phyloP scores from a whole-genome alignment of 2,329 filamentous ascomycete genomes.

The Ilyonectria mors-panacis region DNA sequence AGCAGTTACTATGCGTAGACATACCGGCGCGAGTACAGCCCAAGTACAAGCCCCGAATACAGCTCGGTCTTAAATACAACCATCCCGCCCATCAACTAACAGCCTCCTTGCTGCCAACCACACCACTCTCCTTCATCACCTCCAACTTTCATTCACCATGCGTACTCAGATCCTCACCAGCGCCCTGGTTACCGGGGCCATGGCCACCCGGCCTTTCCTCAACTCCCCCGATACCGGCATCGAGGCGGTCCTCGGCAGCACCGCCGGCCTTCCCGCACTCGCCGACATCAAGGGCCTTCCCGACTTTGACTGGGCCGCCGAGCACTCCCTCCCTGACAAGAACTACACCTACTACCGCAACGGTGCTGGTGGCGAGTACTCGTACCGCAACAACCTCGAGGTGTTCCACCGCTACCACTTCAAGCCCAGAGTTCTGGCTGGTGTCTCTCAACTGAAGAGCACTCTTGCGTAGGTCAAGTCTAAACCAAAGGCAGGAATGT shows the following conservation, averaged over 20 bases:
- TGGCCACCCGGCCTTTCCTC: constrained; percentile 61
- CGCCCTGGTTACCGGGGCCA: constrained; percentile 52
- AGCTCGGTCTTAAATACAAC: constrained; percentile 21
- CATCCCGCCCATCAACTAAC: constrained; percentile 1
- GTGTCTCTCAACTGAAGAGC: constrained; percentile 61
- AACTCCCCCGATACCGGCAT: constrained; percentile 64
- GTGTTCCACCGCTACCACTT: constrained; percentile 65
- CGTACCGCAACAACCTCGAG: constrained; percentile 71
- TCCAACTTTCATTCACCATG: constrained; percentile 38
- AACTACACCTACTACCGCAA: constrained; percentile 72
- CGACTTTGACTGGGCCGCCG: constrained; percentile 69
- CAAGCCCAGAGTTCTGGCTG: constrained; percentile 64
- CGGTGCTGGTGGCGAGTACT: constrained; percentile 69
- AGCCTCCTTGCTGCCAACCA: not conserved
- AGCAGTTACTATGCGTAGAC: not conserved
- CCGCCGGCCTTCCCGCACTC: constrained; percentile 59
- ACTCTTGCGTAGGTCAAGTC: constrained; percentile 51
- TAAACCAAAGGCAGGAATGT: not conserved
- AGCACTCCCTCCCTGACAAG: constrained; percentile 60
- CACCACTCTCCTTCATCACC: constrained; percentile 6
- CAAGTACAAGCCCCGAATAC: not conserved
- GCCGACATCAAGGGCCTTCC: constrained; percentile 63
- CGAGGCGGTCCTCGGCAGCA: constrained; percentile 53
- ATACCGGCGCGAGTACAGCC: not conserved
- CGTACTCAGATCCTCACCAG: constrained; percentile 43